Conservation (phyloP, 73 alveolate species). For the Urostyla sp. region DNA sequence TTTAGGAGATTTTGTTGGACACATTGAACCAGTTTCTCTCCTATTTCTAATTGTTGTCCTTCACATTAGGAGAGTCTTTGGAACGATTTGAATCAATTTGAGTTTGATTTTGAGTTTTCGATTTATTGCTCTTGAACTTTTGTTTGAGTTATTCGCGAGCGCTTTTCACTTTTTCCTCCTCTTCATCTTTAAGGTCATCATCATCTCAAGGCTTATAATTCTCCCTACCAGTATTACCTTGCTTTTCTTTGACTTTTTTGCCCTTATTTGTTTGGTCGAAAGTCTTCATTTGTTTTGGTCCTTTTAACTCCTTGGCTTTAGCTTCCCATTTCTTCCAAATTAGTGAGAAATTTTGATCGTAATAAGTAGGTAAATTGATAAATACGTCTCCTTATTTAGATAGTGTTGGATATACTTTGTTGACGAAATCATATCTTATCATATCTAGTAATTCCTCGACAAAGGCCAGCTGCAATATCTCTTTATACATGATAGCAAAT, state of each 20-base stretch:
- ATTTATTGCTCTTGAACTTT: constrained; percentile 45
- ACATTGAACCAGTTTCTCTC: constrained; percentile 63
- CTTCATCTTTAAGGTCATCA: constrained; percentile 31
- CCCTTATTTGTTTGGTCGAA: constrained; percentile 52
- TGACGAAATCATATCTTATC: constrained; percentile 74
- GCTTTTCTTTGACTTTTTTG: constrained; percentile 40
- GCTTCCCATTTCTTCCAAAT: constrained; percentile 61
- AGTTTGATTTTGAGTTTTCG: neutral
- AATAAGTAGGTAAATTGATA: constrained; percentile 38
- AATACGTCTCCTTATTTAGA: constrained; percentile 52
- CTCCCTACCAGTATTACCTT: neutral
- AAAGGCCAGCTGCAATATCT: constrained; percentile 74
- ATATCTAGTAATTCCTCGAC: constrained; percentile 85
- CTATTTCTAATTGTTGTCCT: constrained; percentile 22
- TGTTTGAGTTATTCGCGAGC: constrained; percentile 76
- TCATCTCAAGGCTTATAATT: constrained; percentile 7
- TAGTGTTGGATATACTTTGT: constrained; percentile 69
- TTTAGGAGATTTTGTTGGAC: constrained; percentile 46
- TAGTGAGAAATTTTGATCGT: constrained; percentile 54
- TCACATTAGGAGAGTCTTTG: neutral
- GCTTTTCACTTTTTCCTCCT: constrained; percentile 73
- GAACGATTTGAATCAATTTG: neutral
- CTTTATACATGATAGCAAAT: constrained; percentile 87
- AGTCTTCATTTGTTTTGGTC: constrained; percentile 51
- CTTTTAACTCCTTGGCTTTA: constrained; percentile 40